Base-by-base conservation (phyloP, 805 yeast genomes). In the Yarrowia bubula region DNA sequence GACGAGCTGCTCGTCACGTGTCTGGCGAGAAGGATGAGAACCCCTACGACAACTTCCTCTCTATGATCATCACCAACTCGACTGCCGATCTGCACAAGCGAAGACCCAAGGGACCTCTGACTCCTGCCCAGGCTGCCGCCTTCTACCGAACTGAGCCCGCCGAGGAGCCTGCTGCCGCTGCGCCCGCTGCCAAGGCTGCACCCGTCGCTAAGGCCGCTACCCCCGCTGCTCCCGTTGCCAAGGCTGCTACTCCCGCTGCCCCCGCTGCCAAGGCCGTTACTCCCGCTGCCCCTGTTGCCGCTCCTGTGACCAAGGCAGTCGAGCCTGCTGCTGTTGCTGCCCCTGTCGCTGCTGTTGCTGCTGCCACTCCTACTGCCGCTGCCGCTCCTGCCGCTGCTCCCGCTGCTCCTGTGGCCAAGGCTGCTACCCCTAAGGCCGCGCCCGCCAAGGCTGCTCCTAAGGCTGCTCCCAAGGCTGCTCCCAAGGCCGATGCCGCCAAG, bases 11-110 rank as follows among this genome's bases (percentile, higher is more conserved):
- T 58, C 51, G 41, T 7, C 50, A 58, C 22, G 51, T 33, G 8
- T 58, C 64, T 67, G 71, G 76, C 8, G 73, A 74, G 11, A 80
- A 84, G 68, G 81, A 79, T 47, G 58, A 51, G 58, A 51, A 51
- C 58, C 58, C 58, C 15, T 51, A 51, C 18, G 58, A 51, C 22
- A 51, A 51, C 58, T 51, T 51, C 58, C 32, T 51, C 28, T 51
- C 58, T 11, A 51, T 51, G 58, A 51, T 51, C 43, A 37, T 51
- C 35, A 51, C 58, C 43, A 51, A 51, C 58, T 51, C 58, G 0
- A 37, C 43, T 6, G 58, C 37, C 8, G 58, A 51, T 28, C 58
- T 51, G 14, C 37, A 15, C 10, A 51, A 51, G 58, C 58, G 58
- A 37, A 18, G 58, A 51, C 58, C 58, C 35, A 51, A 51, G 58